A percentile compares a stretch with the other conserved stretches of the same genome.
Evolutionary conservation across 2,329 filamentous ascomycete species (phyloP).

Genomic region (Annulohypoxylon truncatum): DNA sequence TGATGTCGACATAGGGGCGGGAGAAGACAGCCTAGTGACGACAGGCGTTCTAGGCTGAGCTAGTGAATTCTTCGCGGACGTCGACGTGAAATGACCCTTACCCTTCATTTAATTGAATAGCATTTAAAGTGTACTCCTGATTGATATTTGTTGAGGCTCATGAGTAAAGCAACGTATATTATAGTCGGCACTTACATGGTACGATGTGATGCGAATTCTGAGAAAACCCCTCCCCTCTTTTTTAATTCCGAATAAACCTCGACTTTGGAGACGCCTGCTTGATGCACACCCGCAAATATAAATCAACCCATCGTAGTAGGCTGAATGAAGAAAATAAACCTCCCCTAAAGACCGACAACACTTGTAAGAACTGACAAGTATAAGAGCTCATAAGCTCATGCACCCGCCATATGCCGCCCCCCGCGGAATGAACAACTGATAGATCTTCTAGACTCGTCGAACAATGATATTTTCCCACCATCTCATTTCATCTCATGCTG

Average conservation of each 20-base stretch:
- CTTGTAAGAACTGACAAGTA: background rate
- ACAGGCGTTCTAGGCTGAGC: background rate
- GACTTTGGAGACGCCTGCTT: conserved; percentile 14
- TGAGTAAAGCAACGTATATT: conserved; percentile 18
- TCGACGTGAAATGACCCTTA: background rate
- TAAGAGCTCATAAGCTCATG: background rate
- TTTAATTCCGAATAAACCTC: conserved; percentile 26
- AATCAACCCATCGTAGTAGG: background rate
- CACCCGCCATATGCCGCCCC: conserved; percentile 10
- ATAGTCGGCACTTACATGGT: conserved; percentile 13
- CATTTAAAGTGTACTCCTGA: too few relatives aligned
- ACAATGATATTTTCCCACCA: background rate
- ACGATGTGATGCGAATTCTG: conserved; percentile 19
- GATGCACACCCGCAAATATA: background rate
- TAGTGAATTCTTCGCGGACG: background rate
- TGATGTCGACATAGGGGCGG: background rate
- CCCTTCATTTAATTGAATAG: background rate
- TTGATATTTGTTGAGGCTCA: background rate
- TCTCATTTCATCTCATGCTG: background rate
- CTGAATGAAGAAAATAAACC: conserved; percentile 3
- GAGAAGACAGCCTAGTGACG: background rate
- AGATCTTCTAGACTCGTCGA: conserved; percentile 7
- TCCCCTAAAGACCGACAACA: background rate
- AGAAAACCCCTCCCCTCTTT: conserved; percentile 8
- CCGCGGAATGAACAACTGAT: background rate